Conservation (phyloP, 2,329 filamentous ascomycete genomes). For the Sclerotinia subarctica region DNA sequence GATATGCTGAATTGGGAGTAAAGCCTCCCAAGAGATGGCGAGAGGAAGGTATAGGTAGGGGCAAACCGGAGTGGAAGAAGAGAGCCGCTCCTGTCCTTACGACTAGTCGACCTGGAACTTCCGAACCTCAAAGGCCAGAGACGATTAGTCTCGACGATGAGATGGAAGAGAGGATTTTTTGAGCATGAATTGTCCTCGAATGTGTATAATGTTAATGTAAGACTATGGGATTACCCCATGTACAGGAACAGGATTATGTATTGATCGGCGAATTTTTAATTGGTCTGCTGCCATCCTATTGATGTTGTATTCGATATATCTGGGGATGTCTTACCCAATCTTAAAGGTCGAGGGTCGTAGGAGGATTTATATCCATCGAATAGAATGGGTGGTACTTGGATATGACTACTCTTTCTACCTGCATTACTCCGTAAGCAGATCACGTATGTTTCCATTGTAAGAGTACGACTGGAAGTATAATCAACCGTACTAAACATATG, state of each 20-base stretch:
- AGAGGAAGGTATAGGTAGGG: slow-evolving; percentile 38
- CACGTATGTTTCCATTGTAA: neutral
- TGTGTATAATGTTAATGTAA: slow-evolving; percentile 8
- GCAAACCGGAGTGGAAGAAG: slow-evolving; percentile 32
- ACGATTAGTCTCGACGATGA: neutral
- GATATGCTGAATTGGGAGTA: slow-evolving; percentile 57
- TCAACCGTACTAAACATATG: neutral
- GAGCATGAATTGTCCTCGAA: slow-evolving; percentile 10
- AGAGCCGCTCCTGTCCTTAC: slow-evolving; percentile 23
- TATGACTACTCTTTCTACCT: neutral
- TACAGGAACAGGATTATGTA: neutral
- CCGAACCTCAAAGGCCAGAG: slow-evolving; percentile 11
- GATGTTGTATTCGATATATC: neutral
- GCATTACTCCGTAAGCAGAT: neutral
- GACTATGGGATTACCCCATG: neutral
- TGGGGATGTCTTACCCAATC: neutral
- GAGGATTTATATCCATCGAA: neutral
- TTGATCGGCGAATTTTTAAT: slow-evolving; percentile 1
- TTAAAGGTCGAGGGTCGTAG: neutral
- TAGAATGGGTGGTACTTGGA: neutral
- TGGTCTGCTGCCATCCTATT: neutral
- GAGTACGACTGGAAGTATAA: too few species aligned
- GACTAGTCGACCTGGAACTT: slow-evolving; percentile 23
- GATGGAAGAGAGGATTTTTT: slow-evolving; percentile 30
- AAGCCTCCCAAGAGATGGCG: slow-evolving; percentile 62